Evolutionary conservation across 352 stramenopile species (phyloP).

Genomic region (Phytophthora palmivora): DNA sequence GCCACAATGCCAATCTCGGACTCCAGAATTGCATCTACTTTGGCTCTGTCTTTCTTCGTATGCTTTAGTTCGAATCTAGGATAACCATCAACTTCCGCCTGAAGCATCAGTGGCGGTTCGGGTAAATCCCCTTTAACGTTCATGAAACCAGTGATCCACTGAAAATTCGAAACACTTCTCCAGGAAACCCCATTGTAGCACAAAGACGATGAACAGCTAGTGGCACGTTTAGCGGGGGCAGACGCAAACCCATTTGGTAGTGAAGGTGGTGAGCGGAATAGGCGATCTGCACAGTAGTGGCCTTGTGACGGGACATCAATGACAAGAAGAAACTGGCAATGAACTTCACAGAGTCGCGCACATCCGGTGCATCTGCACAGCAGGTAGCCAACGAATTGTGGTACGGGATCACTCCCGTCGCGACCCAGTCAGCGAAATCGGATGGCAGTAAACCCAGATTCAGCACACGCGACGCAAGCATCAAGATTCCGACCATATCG

Average conservation of each 20-base stretch:
- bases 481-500: conserved; percentile 67
- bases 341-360: conserved; percentile 55
- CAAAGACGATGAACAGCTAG: conserved; percentile 65
- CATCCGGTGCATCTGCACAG: conserved; percentile 41
- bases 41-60: conserved; percentile 30
- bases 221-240: conserved; percentile 77
- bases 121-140: conserved; percentile 51
- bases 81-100: conserved; percentile 19
- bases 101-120: conserved; percentile 49
- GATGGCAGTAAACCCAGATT: conserved; percentile 68
- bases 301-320: conserved; percentile 42
- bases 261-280: conserved; percentile 68
- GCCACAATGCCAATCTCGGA: conserved; percentile 65
- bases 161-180: conserved; percentile 69
- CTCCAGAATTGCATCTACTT: conserved; percentile 43
- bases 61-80: conserved; percentile 23
- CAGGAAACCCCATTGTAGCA: conserved; percentile 61
- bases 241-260: conserved; percentile 70
- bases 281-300: conserved; percentile 48
- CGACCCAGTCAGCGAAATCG: conserved; percentile 73
- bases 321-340: conserved; percentile 72
- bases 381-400: conserved; percentile 67
- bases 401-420: conserved; percentile 64
- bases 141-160: conserved; percentile 66
- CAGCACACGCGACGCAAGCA: conserved; percentile 67